Evolutionary conservation across 106 monocot genomes (phyloP), one percentile per base, ranked within the genome.

Genomic region (Phalaenopsis aphrodite): DNA sequence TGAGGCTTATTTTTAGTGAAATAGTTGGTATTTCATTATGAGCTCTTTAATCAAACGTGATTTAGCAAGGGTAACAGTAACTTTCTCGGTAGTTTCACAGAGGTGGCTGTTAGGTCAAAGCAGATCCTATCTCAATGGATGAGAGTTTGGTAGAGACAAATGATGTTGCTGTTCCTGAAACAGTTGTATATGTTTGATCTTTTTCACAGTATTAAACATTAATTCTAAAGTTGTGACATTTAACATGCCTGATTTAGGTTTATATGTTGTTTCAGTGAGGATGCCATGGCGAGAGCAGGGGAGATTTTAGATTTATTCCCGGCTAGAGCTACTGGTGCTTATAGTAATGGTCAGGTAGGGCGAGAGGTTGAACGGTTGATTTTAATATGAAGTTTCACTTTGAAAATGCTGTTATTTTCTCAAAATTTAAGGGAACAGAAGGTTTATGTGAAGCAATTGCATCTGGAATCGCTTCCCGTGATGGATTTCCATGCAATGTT

Each of bases 371-470:
- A 52, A 10, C 11, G 52, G 12, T 52, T 65, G 19, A 21, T 14
- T 52, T 52, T 52, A 52, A 10, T 10, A 21, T 5, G 24, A 47
- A 15, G 4, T 66, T 46, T 30, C 23, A 7, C 65, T 66, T 46
- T 42, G 45, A 79, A n/a, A 48, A 73, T 24, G 39, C 15, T 52
- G 41, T 72, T 17, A 11, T 79, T 1, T 77, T 49, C 15, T 52
- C 14, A 52, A 52, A 52, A 10, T 52, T 16, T 76, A 83, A 96
- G 96, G 96, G 96, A 46, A 81, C 94, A 75, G 94, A 96, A 87
- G 96, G 96, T 24, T 79, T 96, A 56, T 88, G 96, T 39, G 96
- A 96, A 81, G 83, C 83, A 55, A 96, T 96, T 90, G 96, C 96
- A 73, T 90, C 87, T 79, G 93, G 96, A 38, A 96, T 96, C 76